Conservation (phyloP, 1,284 basidiomycete species). For the Caloboletus inedulis region DNA sequence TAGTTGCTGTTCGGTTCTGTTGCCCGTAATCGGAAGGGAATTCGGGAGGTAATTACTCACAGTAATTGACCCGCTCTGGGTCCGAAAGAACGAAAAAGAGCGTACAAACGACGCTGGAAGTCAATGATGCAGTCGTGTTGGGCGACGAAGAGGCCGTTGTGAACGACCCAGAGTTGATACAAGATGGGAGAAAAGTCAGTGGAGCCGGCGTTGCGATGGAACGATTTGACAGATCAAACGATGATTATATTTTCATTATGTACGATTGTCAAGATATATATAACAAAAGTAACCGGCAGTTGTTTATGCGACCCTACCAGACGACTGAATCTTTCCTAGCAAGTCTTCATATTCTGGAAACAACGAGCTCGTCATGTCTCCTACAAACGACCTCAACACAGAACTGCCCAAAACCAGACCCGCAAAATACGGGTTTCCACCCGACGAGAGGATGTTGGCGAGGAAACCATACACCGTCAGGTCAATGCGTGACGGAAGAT, state of each 20-base stretch:
- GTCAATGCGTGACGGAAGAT: constrained; percentile 32
- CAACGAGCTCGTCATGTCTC: constrained; percentile 23
- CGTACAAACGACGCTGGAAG: constrained; percentile 4
- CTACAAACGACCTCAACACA: constrained; percentile 21
- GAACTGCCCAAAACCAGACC: constrained; percentile 24
- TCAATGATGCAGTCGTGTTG: constrained; percentile 2
- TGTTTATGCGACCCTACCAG: not conserved
- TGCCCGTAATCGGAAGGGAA: not conserved
- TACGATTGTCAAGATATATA: not conserved
- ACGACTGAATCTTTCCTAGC: constrained; percentile 12
- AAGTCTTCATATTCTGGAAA: constrained; percentile 31
- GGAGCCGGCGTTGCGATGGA: constrained; percentile 17
- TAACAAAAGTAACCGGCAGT: not conserved
- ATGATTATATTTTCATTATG: not conserved
- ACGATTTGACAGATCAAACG: not conserved
- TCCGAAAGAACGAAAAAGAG: not conserved
- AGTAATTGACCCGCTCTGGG: not conserved
- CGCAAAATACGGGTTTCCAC: constrained; percentile 29
- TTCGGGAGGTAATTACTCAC: constrained; percentile 13
- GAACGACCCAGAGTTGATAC: not conserved
- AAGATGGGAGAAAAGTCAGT: not conserved
- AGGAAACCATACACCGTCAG: constrained; percentile 32
- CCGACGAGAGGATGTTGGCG: constrained; percentile 25
- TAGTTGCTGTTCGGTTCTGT: constrained; percentile 19
- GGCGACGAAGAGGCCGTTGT: not conserved